A percentile compares a stretch with the other conserved stretches of the same genome.
Evolutionary conservation across 257 asterid genomes (phyloP).

Genomic region (Cynanchum wilfordii): DNA sequence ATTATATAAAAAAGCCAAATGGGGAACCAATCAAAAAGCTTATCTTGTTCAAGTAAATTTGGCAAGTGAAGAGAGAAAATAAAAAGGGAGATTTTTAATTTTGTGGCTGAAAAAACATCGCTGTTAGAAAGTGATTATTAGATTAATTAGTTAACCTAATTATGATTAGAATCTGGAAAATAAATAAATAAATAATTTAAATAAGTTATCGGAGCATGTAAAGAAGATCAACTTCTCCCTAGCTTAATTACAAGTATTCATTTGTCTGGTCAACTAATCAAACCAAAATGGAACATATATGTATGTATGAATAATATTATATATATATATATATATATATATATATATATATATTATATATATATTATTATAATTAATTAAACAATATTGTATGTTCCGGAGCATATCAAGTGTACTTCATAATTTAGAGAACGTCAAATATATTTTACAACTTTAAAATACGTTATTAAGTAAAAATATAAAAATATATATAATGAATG

Average conservation of each 20-base stretch:
- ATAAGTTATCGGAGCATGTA: constrained; percentile 2
- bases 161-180: constrained; percentile 8
- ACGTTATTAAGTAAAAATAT: too few relatives aligned
- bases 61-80: constrained; percentile 1
- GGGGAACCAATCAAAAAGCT: constrained; percentile 10
- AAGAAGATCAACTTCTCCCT: constrained; percentile 7
- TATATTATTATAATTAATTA: too few relatives aligned
- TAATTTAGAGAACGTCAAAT: too few relatives aligned
- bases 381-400: too few relatives aligned
- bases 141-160: constrained; percentile 18
- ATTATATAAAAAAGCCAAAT: too few relatives aligned
- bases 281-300: neutral
- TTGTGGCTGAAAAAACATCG: constrained; percentile 4
- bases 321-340: too few relatives aligned
- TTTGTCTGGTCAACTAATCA: constrained; percentile 23
- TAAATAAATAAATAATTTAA: neutral
- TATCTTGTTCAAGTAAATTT: constrained; percentile 16
- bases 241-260: constrained; percentile 7
- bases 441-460: too few relatives aligned
- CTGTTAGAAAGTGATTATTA: neutral
- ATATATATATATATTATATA: too few relatives aligned
- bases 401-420: too few relatives aligned
- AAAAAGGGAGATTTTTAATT: too few relatives aligned
- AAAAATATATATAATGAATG: too few relatives aligned
- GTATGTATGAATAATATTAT: too few relatives aligned